phyloP scores from a whole-genome alignment of 768 basidiomycete genomes.

The Lentinula detonsa region DNA sequence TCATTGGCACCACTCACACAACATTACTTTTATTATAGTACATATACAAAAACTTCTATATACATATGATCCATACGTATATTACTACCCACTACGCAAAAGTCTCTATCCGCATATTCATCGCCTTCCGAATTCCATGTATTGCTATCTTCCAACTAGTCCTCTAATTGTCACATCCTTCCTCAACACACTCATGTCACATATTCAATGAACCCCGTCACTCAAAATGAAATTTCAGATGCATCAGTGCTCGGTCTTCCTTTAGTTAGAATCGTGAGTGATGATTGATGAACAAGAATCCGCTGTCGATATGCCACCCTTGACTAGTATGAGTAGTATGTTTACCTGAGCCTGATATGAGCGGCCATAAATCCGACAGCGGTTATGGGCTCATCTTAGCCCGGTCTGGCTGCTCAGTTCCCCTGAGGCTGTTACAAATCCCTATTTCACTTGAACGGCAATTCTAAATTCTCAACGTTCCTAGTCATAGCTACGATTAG shows the following conservation, averaged over 20 bases:
- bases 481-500: no score
- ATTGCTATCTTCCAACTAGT: background rate
- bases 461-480: no score
- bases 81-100: background rate
- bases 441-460: no score
- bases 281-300: no score
- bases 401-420: background rate
- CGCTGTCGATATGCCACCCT: no score
- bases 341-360: no score
- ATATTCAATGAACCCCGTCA: background rate
- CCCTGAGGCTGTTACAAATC: background rate
- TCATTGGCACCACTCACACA: background rate
- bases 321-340: no score
- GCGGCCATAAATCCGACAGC: background rate
- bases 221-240: no score
- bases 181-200: background rate
- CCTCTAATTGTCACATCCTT: background rate
- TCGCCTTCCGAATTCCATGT: background rate
- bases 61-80: background rate
- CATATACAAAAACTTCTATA: background rate
- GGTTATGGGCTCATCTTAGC: background rate
- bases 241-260: no score
- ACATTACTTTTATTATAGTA: constrained; percentile 1
- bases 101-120: background rate
- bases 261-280: no score